Percentiles rank a stretch among this genome's conserved stretches.
phyloP scores from a whole-genome alignment of 768 basidiomycete species.

The Termitomyces heimii region DNA sequence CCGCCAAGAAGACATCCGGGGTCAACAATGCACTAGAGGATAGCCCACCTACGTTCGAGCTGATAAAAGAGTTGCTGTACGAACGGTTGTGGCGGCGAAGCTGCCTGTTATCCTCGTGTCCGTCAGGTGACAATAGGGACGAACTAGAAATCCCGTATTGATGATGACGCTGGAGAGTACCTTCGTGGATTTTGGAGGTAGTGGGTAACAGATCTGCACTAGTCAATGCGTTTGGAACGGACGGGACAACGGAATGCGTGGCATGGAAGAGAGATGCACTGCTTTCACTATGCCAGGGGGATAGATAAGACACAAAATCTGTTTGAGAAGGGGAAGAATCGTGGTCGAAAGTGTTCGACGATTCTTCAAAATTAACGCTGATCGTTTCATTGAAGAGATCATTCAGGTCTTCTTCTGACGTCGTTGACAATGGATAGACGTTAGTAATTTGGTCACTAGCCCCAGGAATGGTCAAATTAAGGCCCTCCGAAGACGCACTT shows the following conservation, averaged over 20 bases:
- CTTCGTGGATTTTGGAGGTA: neutral
- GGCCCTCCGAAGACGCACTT: neutral
- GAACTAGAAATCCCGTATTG: neutral
- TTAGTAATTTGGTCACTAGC: neutral
- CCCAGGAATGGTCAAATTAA: neutral
- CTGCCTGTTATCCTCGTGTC: neutral
- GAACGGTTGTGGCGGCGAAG: constrained; percentile 10
- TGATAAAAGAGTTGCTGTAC: neutral
- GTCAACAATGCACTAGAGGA: neutral
- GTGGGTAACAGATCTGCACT: neutral
- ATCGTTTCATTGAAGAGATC: neutral
- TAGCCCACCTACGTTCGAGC: neutral
- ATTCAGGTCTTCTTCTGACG: neutral
- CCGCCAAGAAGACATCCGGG: neutral
- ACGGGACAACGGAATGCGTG: neutral
- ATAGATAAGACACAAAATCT: neutral
- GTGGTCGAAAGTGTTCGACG: neutral
- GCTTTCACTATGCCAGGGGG: neutral
- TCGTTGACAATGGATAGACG: neutral
- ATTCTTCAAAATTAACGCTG: neutral
- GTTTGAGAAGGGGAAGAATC: neutral
- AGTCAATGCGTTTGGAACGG: neutral
- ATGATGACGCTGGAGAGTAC: neutral
- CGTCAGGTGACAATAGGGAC: neutral
- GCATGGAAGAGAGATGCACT: neutral